phyloP scores from a whole-genome alignment of 805 yeast species.

The Clavispora phyllophila region DNA sequence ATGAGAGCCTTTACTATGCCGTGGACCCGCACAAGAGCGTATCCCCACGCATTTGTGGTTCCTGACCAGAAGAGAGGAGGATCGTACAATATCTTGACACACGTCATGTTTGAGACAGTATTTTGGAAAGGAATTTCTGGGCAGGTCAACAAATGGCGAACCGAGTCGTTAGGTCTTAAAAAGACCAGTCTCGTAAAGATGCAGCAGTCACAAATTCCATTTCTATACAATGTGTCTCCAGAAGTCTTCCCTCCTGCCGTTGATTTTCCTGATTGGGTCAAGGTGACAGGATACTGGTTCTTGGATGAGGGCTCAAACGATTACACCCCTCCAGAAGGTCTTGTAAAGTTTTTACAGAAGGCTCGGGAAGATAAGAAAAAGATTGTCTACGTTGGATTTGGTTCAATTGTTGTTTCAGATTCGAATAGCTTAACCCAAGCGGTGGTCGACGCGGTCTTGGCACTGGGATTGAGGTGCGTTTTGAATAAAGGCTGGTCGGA shows the following conservation, averaged over 20 bases:
- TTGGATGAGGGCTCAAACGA: constrained; percentile 55
- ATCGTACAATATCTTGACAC: constrained; percentile 85
- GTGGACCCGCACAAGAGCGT: constrained; percentile 93
- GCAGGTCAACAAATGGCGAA: constrained; percentile 87
- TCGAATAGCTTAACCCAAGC: constrained; percentile 75
- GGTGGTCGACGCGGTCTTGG: constrained; percentile 69
- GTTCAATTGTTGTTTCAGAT: constrained; percentile 86
- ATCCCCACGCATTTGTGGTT: constrained; percentile 93
- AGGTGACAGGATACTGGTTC: constrained; percentile 94
- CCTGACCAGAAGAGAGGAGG: constrained; percentile 94
- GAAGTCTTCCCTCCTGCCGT: constrained; percentile 86
- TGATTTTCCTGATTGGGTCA: constrained; percentile 94
- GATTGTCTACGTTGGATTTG: constrained; percentile 89
- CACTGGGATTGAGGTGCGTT: constrained; percentile 81
- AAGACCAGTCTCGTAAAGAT: constrained; percentile 65
- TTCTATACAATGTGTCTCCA: constrained; percentile 85
- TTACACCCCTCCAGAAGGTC: constrained; percentile 56
- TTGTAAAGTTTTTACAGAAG: constrained; percentile 52
- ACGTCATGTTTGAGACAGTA: constrained; percentile 86
- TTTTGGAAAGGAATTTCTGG: constrained; percentile 90
- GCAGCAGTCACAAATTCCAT: constrained; percentile 80
- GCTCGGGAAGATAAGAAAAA: constrained; percentile 63
- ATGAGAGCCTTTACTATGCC: constrained; percentile 98
- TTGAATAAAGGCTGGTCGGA: constrained; percentile 95
- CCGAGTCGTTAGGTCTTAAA: constrained; percentile 54